phyloP scores from a whole-genome alignment of 2,329 filamentous ascomycete genomes.

The Helotiales sp. region DNA sequence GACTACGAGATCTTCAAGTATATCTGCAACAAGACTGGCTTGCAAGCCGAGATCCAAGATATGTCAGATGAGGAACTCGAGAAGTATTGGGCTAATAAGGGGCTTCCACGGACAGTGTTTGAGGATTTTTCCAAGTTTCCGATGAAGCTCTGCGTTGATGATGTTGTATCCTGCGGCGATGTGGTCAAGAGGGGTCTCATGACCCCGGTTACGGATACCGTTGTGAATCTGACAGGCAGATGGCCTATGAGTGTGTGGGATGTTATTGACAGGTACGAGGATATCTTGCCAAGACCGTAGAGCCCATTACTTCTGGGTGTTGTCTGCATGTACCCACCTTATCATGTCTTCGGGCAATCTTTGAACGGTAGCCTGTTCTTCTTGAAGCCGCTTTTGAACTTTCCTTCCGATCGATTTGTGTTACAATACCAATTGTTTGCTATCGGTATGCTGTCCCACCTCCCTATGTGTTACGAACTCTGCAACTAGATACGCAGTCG shows the following conservation, averaged over 20 bases:
- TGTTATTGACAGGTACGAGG: conserved; percentile 3
- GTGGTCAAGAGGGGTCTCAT: conserved; percentile 8
- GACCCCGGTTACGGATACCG: conserved; percentile 1
- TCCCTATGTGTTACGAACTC: neutral
- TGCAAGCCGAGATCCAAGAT: conserved; percentile 18
- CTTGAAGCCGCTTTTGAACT: no score
- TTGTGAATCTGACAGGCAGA: conserved; percentile 6
- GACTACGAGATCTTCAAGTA: conserved; percentile 24
- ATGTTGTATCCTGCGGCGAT: conserved; percentile 23
- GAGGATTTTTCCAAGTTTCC: conserved; percentile 20
- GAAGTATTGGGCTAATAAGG: conserved; percentile 7
- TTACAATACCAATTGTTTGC: neutral
- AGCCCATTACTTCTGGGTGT: no score
- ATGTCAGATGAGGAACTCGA: conserved; percentile 23
- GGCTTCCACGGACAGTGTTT: conserved; percentile 19
- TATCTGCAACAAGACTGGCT: conserved; percentile 23
- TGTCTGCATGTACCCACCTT: no score
- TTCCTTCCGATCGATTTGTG: no score
- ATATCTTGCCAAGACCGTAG: conserved; percentile 1
- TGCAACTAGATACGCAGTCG: neutral
- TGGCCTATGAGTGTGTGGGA: neutral
- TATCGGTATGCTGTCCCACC: neutral
- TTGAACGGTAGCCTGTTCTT: no score
- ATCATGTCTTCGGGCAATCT: no score
- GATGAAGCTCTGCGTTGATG: conserved; percentile 23